A percentile compares a stretch with the other conserved stretches of the same genome.
Evolutionary conservation across 805 yeast species (phyloP).

Genomic region (Monosporozyma yasuniensis): DNA sequence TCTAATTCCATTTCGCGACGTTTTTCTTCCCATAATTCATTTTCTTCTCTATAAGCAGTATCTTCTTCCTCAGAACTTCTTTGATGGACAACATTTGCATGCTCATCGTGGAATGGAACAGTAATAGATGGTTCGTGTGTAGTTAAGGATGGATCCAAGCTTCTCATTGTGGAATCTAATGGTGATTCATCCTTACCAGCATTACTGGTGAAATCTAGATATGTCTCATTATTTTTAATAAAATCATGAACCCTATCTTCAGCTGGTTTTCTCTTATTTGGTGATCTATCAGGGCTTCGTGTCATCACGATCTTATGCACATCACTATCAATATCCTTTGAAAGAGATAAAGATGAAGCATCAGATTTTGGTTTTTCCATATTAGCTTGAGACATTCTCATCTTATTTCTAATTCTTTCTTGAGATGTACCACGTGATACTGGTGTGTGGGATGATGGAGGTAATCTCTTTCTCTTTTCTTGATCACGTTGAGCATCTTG

Average conservation of each 20-base stretch:
- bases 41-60: conserved; percentile 12
- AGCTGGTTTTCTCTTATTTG: conserved; percentile 6
- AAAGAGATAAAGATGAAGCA: not conserved
- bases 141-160: conserved; percentile 6
- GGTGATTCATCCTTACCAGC: conserved; percentile 16
- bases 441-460: conserved; percentile 1
- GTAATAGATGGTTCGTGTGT: not conserved
- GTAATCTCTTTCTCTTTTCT: conserved; percentile 17
- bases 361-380: not conserved
- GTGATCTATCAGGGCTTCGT: conserved; percentile 1
- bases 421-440: not conserved
- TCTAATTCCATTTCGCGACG: conserved; percentile 12
- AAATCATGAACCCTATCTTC: conserved; percentile 20
- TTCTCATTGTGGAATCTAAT: conserved; percentile 8
- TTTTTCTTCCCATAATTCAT: conserved; percentile 14
- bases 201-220: conserved; percentile 22
- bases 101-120: not conserved
- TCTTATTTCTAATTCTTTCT: not conserved
- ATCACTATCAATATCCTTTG: not conserved
- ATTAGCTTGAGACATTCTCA: not conserved
- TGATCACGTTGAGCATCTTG: conserved; percentile 51
- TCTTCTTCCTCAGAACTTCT: conserved; percentile 8
- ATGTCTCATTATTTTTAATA: conserved; percentile 22
- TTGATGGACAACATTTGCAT: not conserved
- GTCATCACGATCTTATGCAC: conserved; percentile 1